phyloP scores from a whole-genome alignment of 768 basidiomycete species.

The Collybia nuda region DNA sequence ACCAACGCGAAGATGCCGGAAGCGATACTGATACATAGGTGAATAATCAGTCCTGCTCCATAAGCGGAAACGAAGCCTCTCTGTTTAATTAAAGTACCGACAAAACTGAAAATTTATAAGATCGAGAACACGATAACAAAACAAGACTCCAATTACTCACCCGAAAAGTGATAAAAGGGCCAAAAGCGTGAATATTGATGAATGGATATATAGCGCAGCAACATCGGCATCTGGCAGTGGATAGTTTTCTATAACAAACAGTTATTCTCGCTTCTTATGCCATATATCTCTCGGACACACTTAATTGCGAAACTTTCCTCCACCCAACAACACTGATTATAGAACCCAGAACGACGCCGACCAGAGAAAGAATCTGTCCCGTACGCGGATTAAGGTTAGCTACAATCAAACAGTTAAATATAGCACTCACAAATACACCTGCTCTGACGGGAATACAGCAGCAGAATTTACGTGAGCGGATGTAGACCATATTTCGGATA shows the following conservation, averaged over 20 bases:
- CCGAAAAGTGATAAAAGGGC: slow-evolving; percentile 49
- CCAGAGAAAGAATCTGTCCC: slow-evolving; percentile 40
- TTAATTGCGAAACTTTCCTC: slow-evolving; percentile 40
- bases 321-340: slow-evolving; percentile 46
- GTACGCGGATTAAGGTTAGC: slow-evolving; percentile 1
- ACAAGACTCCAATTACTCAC: slow-evolving; percentile 25
- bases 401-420: neutral
- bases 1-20: slow-evolving; percentile 49
- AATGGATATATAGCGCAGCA: slow-evolving; percentile 45
- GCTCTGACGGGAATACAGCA: slow-evolving; percentile 67
- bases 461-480: slow-evolving; percentile 58
- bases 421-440: slow-evolving; percentile 51
- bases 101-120: slow-evolving; percentile 25
- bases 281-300: slow-evolving; percentile 29
- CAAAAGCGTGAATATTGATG: slow-evolving; percentile 46
- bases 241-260: neutral
- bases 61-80: slow-evolving; percentile 43
- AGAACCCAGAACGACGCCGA: slow-evolving; percentile 41
- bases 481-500: slow-evolving; percentile 43
- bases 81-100: slow-evolving; percentile 43
- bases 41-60: slow-evolving; percentile 40
- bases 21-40: slow-evolving; percentile 45
- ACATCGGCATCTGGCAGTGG: slow-evolving; percentile 33
- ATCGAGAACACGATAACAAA: neutral
- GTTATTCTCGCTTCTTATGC: neutral